Percentiles rank a stretch among this genome's conserved stretches.
Conservation (phyloP, 129 eudicot genomes). For the Dittrichia graveolens region DNA sequence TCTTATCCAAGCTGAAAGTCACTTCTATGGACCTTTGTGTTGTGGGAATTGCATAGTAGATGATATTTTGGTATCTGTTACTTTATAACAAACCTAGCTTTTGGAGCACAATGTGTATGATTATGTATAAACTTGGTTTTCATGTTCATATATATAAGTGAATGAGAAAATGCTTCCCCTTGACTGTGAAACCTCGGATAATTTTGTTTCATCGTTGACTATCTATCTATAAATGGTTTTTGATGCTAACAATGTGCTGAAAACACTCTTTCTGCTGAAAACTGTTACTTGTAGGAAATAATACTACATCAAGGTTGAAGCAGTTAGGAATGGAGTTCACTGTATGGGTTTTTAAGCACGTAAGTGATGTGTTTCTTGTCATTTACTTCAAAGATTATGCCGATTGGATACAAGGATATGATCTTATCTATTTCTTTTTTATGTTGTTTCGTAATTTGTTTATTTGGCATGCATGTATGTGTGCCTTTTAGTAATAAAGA, state of each 20-base stretch:
- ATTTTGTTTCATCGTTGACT: slow-evolving; percentile 5
- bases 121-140: background rate
- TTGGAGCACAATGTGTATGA: background rate
- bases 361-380: slow-evolving; percentile 42
- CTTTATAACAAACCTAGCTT: background rate
- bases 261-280: slow-evolving; percentile 12
- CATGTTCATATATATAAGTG: background rate
- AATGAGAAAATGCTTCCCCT: slow-evolving; percentile 6
- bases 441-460: background rate
- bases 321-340: slow-evolving; percentile 96
- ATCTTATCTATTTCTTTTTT: background rate
- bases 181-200: slow-evolving; percentile 14
- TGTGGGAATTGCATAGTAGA: slow-evolving; percentile 3
- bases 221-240: slow-evolving; percentile 16
- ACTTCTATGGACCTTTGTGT: background rate
- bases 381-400: slow-evolving; percentile 17
- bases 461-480: slow-evolving; percentile 13
- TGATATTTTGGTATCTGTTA: background rate
- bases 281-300: slow-evolving; percentile 54
- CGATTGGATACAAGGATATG: slow-evolving; percentile 2
- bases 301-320: slow-evolving; percentile 87
- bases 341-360: slow-evolving; percentile 98
- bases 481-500: background rate
- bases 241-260: slow-evolving; percentile 29
- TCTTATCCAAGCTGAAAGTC: slow-evolving; percentile 12